Base-by-base conservation (phyloP, 495 filamentous ascomycete genomes). In the Mycothermus thermophilus region DNA sequence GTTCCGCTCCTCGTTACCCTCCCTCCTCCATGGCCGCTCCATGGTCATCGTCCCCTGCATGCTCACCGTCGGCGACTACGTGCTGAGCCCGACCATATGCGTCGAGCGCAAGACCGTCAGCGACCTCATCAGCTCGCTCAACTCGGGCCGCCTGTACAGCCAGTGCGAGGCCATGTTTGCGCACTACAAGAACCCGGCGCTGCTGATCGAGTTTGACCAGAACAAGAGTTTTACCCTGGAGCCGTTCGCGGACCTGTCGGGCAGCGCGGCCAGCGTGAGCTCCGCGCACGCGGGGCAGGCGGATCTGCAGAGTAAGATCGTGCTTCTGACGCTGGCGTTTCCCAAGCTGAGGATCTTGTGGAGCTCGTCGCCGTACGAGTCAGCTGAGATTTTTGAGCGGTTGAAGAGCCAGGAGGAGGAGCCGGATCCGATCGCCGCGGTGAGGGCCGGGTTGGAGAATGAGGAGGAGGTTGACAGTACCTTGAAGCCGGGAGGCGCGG, bases 211-310 rank as follows among this genome's bases (percentile, higher is more conserved):
- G 52, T 97, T 97, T 57, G 87, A 96, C 56, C 82, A 93, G 51
- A 85, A 93, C 60, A 94, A 93, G 51, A 83, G 81, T 14, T 97
- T 97, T 57, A 96, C 84, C 8, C 79, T 97, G 11, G 90, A 96
- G 56, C 83, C 84, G 0, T 93, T 93, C 51, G 79, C 83, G 8
- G 83, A 84, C 37, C 64, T 84, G 2, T 80, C 79, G 18, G 75
- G 74, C n/a, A 75, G 71, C 25, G 49, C 75, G 15, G 67, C 71
- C 13, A 70, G 71, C 44, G 47, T 66, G 19, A 56, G 55, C 38
- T 53, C 62, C 6, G 63, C 72, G 30, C 65, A 67, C 35, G 64
- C 72, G 14, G 61, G 69, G 8, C 58, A 60, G 8, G 65, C 71
- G 39, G 88, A 94, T 49, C 66, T 94, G 22, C 90, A 97, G 52